phyloP scores from a whole-genome alignment of 2,329 filamentous ascomycete species.

The Phialophora expanda region DNA sequence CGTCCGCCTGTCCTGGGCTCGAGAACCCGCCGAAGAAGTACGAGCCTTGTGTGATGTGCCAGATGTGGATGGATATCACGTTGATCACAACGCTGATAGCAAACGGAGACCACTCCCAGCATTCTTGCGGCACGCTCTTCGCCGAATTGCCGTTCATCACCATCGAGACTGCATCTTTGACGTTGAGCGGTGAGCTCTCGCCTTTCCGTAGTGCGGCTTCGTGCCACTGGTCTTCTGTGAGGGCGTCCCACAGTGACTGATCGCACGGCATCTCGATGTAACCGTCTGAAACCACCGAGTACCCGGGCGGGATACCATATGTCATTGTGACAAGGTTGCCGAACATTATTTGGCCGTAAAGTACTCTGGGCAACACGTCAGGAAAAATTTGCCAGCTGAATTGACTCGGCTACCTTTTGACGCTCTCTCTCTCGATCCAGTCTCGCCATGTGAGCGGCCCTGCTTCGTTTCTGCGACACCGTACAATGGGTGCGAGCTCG shows the following conservation, averaged over 20 bases:
- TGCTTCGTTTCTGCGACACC: constrained; percentile 15
- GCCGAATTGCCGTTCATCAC: constrained; percentile 40
- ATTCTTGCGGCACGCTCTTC: constrained; percentile 29
- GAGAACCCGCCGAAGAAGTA: constrained; percentile 40
- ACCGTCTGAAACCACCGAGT: constrained; percentile 44
- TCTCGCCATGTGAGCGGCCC: constrained; percentile 39
- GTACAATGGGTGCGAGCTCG: constrained; percentile 23
- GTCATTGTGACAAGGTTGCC: constrained; percentile 44
- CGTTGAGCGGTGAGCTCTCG: constrained; percentile 25
- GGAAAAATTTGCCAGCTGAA: background rate
- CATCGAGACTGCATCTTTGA: constrained; percentile 40
- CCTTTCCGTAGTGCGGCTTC: constrained; percentile 25
- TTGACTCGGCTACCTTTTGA: constrained; percentile 35
- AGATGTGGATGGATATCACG: constrained; percentile 47
- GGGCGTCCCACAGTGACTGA: constrained; percentile 44
- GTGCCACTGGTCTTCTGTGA: constrained; percentile 41
- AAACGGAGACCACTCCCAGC: constrained; percentile 39
- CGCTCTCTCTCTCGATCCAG: constrained; percentile 43
- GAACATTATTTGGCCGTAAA: constrained; percentile 45
- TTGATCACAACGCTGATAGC: constrained; percentile 45
- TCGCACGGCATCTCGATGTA: constrained; percentile 45
- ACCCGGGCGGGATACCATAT: constrained; percentile 44
- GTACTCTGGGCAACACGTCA: constrained; percentile 34
- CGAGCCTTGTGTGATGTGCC: constrained; percentile 44
- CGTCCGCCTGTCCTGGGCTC: constrained; percentile 34